Conservation (phyloP, 2,329 filamentous ascomycete genomes). For the Pestalotiopsis fici region DNA sequence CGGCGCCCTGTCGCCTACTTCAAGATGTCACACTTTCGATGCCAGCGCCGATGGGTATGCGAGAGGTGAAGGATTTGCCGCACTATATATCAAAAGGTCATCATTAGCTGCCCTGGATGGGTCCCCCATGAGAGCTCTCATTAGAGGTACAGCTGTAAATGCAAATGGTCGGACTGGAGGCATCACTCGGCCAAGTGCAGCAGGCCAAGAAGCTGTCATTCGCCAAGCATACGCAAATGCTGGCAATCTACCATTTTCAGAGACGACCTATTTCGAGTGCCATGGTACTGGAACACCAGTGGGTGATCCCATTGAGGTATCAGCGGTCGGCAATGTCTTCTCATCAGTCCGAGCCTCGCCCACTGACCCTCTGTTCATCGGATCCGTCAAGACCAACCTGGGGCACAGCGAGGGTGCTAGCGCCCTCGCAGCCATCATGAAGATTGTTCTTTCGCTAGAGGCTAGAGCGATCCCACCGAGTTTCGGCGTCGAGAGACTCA, state of each 20-base stretch:
- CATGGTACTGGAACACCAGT: background rate
- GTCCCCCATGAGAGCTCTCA: background rate
- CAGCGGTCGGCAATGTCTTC: background rate
- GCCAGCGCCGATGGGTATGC: background rate
- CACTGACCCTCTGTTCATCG: no score
- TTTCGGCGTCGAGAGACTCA: background rate
- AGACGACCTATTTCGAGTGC: background rate
- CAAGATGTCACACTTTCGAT: constrained; percentile 7
- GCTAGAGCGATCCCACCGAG: background rate
- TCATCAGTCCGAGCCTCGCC: no score
- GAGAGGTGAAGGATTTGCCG: background rate
- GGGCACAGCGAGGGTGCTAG: constrained; percentile 27
- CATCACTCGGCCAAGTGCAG: background rate
- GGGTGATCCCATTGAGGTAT: background rate
- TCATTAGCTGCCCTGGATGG: background rate
- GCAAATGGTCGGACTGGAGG: background rate
- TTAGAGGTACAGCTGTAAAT: background rate
- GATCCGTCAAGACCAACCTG: constrained; percentile 18
- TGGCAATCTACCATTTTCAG: background rate
- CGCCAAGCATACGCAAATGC: background rate
- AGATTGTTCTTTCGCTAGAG: constrained; percentile 23
- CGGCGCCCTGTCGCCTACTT: constrained; percentile 36
- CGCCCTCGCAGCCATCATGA: constrained; percentile 21
- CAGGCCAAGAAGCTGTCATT: background rate
- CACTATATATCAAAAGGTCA: background rate